Evolutionary conservation across 805 yeast species (phyloP).

Genomic region (Ogataea sp.): DNA sequence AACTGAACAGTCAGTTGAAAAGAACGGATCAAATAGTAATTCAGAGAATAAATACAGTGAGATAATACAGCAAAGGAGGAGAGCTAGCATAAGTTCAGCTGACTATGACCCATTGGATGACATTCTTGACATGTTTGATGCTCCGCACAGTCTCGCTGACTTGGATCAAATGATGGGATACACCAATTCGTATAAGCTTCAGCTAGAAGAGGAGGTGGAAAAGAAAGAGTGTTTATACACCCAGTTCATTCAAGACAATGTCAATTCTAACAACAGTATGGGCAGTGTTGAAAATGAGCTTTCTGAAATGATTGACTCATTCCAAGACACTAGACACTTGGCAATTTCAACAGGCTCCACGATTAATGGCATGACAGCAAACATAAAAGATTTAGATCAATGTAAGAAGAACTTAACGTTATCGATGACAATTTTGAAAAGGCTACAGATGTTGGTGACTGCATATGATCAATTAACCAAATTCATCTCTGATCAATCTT

Average conservation of each 20-base stretch:
- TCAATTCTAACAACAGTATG: constrained; percentile 13
- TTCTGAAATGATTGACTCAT: constrained; percentile 31
- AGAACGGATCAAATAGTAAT: too few relatives aligned
- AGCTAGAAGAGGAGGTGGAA: constrained; percentile 38
- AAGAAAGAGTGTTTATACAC: constrained; percentile 29
- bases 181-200: constrained; percentile 41
- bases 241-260: constrained; percentile 7
- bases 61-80: neutral
- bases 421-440: constrained; percentile 78
- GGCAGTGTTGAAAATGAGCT: constrained; percentile 27
- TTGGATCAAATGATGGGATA: constrained; percentile 43
- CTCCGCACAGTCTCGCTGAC: constrained; percentile 41
- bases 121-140: constrained; percentile 40
- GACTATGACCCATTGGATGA: constrained; percentile 49
- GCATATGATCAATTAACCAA: constrained; percentile 57
- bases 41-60: neutral
- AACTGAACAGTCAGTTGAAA: too few relatives aligned
- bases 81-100: constrained; percentile 21
- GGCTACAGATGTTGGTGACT: constrained; percentile 77
- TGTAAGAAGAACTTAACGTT: constrained; percentile 78
- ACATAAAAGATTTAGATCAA: constrained; percentile 70
- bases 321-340: constrained; percentile 37
- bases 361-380: constrained; percentile 64
- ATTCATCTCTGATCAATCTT: constrained; percentile 28
- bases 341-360: constrained; percentile 50